A percentile compares a stretch with the other conserved stretches of the same genome.
phyloP scores from a whole-genome alignment of 139 green algal species.

The Tetraselmis striata region DNA sequence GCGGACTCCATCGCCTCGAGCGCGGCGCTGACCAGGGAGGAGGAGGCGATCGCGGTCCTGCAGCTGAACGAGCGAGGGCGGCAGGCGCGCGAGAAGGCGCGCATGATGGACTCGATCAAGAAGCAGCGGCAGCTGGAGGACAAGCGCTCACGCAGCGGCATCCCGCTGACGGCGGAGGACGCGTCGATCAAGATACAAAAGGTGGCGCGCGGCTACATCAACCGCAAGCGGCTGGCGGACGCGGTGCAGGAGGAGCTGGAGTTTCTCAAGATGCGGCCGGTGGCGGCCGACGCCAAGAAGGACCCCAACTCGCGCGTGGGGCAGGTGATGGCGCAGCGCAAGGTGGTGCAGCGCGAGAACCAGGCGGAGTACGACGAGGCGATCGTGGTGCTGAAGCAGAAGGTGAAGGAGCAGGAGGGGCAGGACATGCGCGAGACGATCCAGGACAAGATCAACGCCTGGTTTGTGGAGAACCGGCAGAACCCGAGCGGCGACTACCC shows the following conservation, averaged over 20 bases:
- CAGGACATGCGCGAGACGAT: slow-evolving; percentile 82
- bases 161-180: slow-evolving; percentile 46
- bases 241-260: slow-evolving; percentile 62
- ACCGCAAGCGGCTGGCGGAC: slow-evolving; percentile 36
- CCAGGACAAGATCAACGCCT: slow-evolving; percentile 84
- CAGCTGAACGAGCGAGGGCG: slow-evolving; percentile 64
- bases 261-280: slow-evolving; percentile 79
- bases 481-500: slow-evolving; percentile 69
- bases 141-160: slow-evolving; percentile 32
- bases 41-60: slow-evolving; percentile 61
- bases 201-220: slow-evolving; percentile 53
- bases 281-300: slow-evolving; percentile 38
- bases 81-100: slow-evolving; percentile 52
- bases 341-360: slow-evolving; percentile 62
- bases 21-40: slow-evolving; percentile 37
- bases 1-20: slow-evolving; percentile 8
- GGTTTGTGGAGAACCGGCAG: slow-evolving; percentile 79
- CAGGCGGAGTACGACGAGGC: slow-evolving; percentile 60
- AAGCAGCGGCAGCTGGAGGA: slow-evolving; percentile 55
- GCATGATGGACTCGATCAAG: slow-evolving; percentile 39
- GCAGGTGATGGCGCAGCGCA: slow-evolving; percentile 55
- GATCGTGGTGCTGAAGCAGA: slow-evolving; percentile 58
- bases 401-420: slow-evolving; percentile 69
- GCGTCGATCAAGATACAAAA: slow-evolving; percentile 69
- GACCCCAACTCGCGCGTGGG: slow-evolving; percentile 48